Conservation (phyloP, 768 basidiomycete species). For the Phallus indusiatus region DNA sequence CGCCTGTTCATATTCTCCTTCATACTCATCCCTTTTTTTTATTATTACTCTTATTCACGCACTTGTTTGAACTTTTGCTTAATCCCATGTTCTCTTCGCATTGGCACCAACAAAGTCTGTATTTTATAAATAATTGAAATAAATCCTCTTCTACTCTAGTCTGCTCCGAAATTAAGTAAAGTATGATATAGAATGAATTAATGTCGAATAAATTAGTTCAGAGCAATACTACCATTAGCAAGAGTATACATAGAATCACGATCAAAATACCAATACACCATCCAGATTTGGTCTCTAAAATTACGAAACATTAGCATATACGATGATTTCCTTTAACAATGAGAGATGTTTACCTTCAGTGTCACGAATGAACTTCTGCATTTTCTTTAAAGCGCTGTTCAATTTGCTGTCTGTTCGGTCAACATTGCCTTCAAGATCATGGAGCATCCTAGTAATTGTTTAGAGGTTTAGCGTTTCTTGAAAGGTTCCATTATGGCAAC, state of each 20-base stretch:
- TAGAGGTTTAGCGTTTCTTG: not conserved
- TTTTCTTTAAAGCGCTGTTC: conserved; percentile 49
- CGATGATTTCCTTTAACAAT: not conserved
- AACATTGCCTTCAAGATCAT: conserved; percentile 66
- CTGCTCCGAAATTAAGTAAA: not conserved
- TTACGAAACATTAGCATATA: conserved; percentile 1
- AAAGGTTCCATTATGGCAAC: conserved; percentile 17
- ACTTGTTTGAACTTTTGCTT: too few relatives aligned
- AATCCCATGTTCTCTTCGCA: too few relatives aligned
- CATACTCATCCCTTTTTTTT: too few relatives aligned
- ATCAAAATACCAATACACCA: conserved; percentile 87
- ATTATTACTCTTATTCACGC: too few relatives aligned
- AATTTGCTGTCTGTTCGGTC: conserved; percentile 62
- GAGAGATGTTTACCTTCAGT: conserved; percentile 52
- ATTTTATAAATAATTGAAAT: not conserved
- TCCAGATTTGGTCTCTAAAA: conserved; percentile 70
- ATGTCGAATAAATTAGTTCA: conserved; percentile 19
- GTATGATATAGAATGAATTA: not conserved
- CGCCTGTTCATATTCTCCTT: not conserved
- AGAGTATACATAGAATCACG: conserved; percentile 63
- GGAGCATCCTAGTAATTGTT: conserved; percentile 53
- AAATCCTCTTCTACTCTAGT: not conserved
- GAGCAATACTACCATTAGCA: conserved; percentile 72
- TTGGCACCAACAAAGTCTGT: too few relatives aligned
- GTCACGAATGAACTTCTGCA: conserved; percentile 75